A percentile compares a stretch with the other conserved stretches of the same genome.
Conservation (phyloP, 345 rosid genomes). For the Populus tremula region DNA sequence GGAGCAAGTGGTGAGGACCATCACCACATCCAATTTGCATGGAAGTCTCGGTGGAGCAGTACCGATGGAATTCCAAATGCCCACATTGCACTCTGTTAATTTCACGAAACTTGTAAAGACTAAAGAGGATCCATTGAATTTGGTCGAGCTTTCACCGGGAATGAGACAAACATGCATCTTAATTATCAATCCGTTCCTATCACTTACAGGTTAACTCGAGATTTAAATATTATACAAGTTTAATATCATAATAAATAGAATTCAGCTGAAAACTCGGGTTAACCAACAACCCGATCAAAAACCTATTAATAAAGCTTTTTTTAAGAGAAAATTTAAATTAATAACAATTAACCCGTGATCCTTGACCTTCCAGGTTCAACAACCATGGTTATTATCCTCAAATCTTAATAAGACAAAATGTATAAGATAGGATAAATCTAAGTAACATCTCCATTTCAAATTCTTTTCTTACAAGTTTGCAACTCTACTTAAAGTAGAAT, state of each 20-base stretch:
- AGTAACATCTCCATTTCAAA: background rate
- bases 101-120: background rate
- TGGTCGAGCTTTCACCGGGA: background rate
- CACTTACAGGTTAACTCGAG: no score
- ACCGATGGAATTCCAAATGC: background rate
- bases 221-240: no score
- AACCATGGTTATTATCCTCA: background rate
- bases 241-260: no score
- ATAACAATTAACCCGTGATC: no score
- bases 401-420: background rate
- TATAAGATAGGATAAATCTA: no score
- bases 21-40: constrained; percentile 13
- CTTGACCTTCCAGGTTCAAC: no score
- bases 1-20: constrained; percentile 12
- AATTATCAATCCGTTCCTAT: background rate
- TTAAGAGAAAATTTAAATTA: no score
- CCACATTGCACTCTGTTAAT: background rate
- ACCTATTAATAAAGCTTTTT: no score
- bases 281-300: no score
- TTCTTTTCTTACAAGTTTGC: background rate
- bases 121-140: background rate
- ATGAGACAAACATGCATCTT: background rate
- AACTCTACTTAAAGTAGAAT: background rate
- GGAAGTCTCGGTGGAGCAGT: background rate
- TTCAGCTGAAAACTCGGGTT: no score